Evolutionary conservation across 2,329 filamentous ascomycete species (phyloP).

Genomic region (Aspergillus ustus): DNA sequence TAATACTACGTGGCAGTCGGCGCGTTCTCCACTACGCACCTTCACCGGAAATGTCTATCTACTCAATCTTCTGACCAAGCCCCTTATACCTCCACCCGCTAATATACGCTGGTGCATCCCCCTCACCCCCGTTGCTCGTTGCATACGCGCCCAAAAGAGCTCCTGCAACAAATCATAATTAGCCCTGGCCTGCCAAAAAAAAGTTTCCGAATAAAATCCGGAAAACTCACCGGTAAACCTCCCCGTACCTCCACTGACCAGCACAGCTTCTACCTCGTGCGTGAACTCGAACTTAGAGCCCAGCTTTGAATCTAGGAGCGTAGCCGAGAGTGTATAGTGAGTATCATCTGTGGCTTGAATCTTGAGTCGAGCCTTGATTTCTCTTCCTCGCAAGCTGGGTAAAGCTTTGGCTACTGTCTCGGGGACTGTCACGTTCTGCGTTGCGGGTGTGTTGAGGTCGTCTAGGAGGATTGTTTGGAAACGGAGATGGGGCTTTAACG

Average conservation of each 20-base stretch:
- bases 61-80: slow-evolving; percentile 4
- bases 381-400: background rate
- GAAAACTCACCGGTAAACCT: slow-evolving; percentile 15
- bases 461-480: slow-evolving; percentile 14
- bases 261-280: background rate
- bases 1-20: background rate
- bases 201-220: background rate
- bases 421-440: slow-evolving; percentile 3
- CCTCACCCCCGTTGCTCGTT: slow-evolving; percentile 9
- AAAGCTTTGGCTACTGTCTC: background rate
- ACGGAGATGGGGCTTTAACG: background rate
- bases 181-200: background rate
- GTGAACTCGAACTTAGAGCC: background rate
- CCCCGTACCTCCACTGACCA: slow-evolving; percentile 18
- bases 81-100: slow-evolving; percentile 13
- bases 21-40: background rate
- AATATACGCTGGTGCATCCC: slow-evolving; percentile 4
- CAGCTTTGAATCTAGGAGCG: background rate
- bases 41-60: background rate
- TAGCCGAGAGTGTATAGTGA: slow-evolving; percentile 10
- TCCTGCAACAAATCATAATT: background rate
- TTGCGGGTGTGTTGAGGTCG: slow-evolving; percentile 4
- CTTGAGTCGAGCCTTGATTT: background rate
- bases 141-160: slow-evolving; percentile 10
- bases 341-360: slow-evolving; percentile 11